These are phyloP conservation scores for Alternaria tenuissima DNA, from an alignment of 2,329 filamentous ascomycete species.

Conservation along the genomic window DNA sequence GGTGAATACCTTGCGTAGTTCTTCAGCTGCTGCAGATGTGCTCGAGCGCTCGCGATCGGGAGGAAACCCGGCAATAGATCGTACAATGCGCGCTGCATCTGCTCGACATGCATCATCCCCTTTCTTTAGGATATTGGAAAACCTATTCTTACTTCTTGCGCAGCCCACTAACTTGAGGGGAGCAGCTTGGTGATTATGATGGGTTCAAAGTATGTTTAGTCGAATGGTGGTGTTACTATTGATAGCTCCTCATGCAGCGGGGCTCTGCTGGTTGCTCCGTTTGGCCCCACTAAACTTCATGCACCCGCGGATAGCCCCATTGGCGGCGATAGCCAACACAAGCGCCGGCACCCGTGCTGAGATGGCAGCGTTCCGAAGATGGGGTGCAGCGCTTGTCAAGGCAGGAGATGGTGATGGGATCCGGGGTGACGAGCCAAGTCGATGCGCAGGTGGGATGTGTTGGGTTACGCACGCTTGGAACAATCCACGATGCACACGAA, in stretches of 20 bases:
- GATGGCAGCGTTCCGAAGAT: neutral
- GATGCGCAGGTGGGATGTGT: constrained; percentile 11
- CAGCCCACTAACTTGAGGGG: constrained; percentile 5
- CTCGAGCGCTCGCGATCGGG: neutral
- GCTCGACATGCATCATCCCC: neutral
- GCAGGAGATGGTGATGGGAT: constrained; percentile 18
- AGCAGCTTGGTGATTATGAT: constrained; percentile 5
- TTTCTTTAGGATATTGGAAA: constrained; percentile 11
- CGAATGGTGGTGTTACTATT: constrained; percentile 22
- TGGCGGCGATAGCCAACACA: constrained; percentile 11
- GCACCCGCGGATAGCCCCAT: constrained; percentile 15
- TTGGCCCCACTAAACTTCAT: constrained; percentile 13
- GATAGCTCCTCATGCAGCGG: constrained; percentile 24
- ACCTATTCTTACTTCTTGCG: constrained; percentile 14
- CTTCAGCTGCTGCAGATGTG: neutral
- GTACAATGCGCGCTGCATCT: neutral
- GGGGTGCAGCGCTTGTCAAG: constrained; percentile 21
- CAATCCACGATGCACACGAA: constrained; percentile 17
- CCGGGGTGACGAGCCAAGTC: constrained; percentile 17
- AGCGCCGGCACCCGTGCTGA: constrained; percentile 11
- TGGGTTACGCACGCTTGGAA: neutral
- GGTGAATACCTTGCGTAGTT: neutral
- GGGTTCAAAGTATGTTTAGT: constrained; percentile 5
- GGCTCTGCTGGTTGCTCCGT: constrained; percentile 20
- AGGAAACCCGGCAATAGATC: neutral